Evolutionary conservation across 371 early-diverging fungal genomes (phyloP), one percentile per base, ranked within the genome.

Genomic region (Zopfochytrium polystomum): DNA sequence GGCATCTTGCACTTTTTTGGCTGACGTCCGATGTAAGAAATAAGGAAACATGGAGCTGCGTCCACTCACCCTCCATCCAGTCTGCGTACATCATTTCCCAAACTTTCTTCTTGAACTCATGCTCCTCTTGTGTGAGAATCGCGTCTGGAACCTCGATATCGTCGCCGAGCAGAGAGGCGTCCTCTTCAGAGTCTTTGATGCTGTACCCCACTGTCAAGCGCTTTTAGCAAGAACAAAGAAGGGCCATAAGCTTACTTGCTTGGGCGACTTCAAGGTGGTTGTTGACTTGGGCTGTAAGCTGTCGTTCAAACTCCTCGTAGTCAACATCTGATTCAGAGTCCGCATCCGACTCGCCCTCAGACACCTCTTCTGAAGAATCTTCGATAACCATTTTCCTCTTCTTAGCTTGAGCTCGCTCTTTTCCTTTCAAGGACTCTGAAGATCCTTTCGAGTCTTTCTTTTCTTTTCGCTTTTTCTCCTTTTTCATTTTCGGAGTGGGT

Each of bases 1-100:
- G 34, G n/a, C 13, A 35, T 27, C 55, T 54, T 13, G 26, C 6
- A 11, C 7, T 48, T 48, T 18, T 29, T 44, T 7, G 30, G 7
- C 20, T 55, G 7, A 29, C 42, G 23, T 49, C 26, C 11, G 26
- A 9, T 15, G 11, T 20, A 15, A 49, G 26, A 11, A 13, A 49
- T 29, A 18, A 27, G 15, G 15, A 55, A 48, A 20, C 44, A 31
- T 9, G 30, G 13, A 20, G 20, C 48, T 11, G 7, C 44, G 4
- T 52, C n/a, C 43, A 43, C 70, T 71, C 78, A 42, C 83, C 80
- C 51, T 83, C 86, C 63, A 88, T 70, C 71, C 87, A 95, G 31
- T 92, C 93, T 61, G 85, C 83, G 76, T 96, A 92, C 38, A 86
- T 83, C 33, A 82, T 85, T 63, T 82, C 87, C 96, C 96, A 96